These are phyloP conservation scores for Zangia roseola DNA, from an alignment of 768 basidiomycete genomes.

Conservation along the genomic window DNA sequence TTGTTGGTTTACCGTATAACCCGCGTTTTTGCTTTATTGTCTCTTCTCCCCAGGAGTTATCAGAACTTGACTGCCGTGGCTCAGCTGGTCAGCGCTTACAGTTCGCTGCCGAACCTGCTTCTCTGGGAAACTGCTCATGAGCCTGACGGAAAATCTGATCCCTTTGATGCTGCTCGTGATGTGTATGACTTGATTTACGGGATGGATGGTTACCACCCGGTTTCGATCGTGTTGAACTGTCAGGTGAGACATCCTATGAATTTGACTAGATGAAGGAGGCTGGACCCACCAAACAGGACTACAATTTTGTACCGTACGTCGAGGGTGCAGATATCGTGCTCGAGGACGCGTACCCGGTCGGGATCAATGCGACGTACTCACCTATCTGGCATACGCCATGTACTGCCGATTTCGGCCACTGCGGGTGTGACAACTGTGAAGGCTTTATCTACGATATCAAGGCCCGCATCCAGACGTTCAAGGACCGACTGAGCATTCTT, in stretches of 20 bases:
- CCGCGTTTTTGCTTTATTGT: background rate
- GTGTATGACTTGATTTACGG: conserved; percentile 48
- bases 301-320: conserved; percentile 56
- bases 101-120: conserved; percentile 64
- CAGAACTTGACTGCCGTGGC: conserved; percentile 59
- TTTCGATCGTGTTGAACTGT: conserved; percentile 56
- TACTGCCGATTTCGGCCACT: conserved; percentile 65
- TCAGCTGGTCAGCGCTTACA: conserved; percentile 62
- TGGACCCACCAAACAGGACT: conserved; percentile 42
- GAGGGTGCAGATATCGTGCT: conserved; percentile 67
- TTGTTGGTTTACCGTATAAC: too few relatives aligned
- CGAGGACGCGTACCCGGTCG: conserved; percentile 43
- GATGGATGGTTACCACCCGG: conserved; percentile 58
- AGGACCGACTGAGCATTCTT: conserved; percentile 53
- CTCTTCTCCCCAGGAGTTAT: conserved; percentile 42
- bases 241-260: conserved; percentile 12
- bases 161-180: conserved; percentile 43
- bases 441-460: conserved; percentile 66
- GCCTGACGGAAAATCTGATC: conserved; percentile 67
- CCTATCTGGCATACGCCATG: conserved; percentile 59
- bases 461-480: conserved; percentile 63
- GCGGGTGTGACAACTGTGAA: conserved; percentile 70
- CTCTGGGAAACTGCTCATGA: conserved; percentile 75
- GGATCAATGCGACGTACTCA: conserved; percentile 64
- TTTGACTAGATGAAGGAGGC: background rate